Evolutionary conservation across 2,329 filamentous ascomycete genomes (phyloP).

Genomic region (Tolypocladium sp.): DNA sequence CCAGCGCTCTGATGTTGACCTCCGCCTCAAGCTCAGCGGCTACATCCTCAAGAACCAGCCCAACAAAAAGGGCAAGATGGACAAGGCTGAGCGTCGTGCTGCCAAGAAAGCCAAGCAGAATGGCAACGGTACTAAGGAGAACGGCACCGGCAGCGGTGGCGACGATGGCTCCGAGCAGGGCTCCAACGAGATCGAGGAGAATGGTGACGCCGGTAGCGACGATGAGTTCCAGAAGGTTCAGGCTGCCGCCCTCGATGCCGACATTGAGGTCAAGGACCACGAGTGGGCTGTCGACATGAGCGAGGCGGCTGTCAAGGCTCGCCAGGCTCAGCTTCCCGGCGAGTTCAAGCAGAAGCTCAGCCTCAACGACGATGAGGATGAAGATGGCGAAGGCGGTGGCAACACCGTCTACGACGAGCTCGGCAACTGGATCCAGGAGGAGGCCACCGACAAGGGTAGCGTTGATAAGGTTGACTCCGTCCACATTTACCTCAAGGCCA

Average conservation of each 20-base stretch:
- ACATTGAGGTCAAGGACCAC: slow-evolving; percentile 66
- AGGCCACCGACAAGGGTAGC: slow-evolving; percentile 62
- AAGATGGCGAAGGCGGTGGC: slow-evolving; percentile 66
- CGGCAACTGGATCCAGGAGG: slow-evolving; percentile 79
- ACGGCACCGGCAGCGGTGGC: slow-evolving; percentile 49
- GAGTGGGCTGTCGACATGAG: slow-evolving; percentile 97
- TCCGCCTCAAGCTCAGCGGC: slow-evolving; percentile 88
- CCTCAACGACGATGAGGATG: slow-evolving; percentile 72
- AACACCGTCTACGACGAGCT: slow-evolving; percentile 80
- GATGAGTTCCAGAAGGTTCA: slow-evolving; percentile 86
- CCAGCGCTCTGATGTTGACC: slow-evolving; percentile 82
- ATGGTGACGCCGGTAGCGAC: slow-evolving; percentile 68
- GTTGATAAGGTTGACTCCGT: slow-evolving; percentile 78
- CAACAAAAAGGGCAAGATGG: slow-evolving; percentile 82
- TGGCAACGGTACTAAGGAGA: slow-evolving; percentile 47
- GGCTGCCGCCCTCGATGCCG: slow-evolving; percentile 40
- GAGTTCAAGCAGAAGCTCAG: slow-evolving; percentile 91
- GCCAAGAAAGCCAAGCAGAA: slow-evolving; percentile 82
- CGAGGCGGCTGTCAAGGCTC: slow-evolving; percentile 87
- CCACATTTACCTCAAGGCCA: slow-evolving; percentile 91
- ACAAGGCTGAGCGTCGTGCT: slow-evolving; percentile 88
- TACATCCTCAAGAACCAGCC: slow-evolving; percentile 96
- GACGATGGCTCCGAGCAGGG: slow-evolving; percentile 43
- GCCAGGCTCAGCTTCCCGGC: slow-evolving; percentile 83
- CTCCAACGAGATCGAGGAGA: slow-evolving; percentile 39